Evolutionary conservation across 169 alveolate species (phyloP).

Genomic region (Amoebophrya sp.): DNA sequence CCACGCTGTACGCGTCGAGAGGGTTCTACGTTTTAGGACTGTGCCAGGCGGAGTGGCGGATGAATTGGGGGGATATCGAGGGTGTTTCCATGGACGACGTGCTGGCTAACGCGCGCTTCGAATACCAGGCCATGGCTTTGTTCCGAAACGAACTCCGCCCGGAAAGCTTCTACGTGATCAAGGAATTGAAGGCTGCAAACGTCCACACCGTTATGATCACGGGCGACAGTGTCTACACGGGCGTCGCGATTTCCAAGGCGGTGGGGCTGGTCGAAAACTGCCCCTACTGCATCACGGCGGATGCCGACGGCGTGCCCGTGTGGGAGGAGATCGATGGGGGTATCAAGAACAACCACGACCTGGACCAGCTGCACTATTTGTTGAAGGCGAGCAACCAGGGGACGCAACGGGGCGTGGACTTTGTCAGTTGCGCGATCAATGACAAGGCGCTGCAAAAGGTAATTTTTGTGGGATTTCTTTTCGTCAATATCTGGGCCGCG

Average conservation of each 20-base stretch:
- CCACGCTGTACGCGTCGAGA: not conserved
- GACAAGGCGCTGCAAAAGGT: not conserved
- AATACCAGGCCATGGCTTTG: not conserved
- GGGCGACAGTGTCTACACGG: conserved; percentile 15
- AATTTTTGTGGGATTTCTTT: no score
- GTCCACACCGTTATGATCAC: conserved; percentile 13
- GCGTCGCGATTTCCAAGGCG: conserved; percentile 5
- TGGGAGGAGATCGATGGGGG: no score
- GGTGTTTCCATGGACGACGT: not conserved
- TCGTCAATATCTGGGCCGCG: no score
- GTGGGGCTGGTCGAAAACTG: not conserved
- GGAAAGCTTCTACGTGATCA: not conserved
- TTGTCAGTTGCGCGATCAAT: not conserved
- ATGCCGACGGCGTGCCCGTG: not conserved
- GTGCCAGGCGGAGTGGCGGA: not conserved
- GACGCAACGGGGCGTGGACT: not conserved
- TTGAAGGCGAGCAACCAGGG: not conserved
- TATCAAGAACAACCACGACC: not conserved
- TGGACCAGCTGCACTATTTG: not conserved
- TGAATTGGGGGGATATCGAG: not conserved
- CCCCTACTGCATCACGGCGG: not conserved
- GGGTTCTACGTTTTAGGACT: not conserved
- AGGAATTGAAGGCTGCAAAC: not conserved
- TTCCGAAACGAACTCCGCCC: conserved; percentile 15
- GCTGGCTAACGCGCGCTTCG: not conserved